Base-by-base conservation (phyloP, 2,329 filamentous ascomycete species). In the Zymoseptoria tritici region DNA sequence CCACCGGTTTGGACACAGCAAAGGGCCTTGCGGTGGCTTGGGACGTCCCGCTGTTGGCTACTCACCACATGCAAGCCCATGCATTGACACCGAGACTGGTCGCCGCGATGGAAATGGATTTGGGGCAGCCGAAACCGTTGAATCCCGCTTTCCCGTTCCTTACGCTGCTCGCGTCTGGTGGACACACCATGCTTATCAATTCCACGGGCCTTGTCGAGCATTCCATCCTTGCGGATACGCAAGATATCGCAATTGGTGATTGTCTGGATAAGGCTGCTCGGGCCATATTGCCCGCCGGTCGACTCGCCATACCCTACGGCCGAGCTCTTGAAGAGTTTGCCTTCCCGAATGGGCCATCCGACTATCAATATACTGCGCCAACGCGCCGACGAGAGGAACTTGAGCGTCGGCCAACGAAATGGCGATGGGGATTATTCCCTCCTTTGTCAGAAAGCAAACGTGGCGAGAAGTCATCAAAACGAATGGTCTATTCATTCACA, bases 1-100 rank as follows among this genome's bases (percentile, higher is more conserved):
- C 85, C 20, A 85, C 87, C 16, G 94, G 94, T 0, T 74, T 97
- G 9, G 86, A 91, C 70, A 87, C 86, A 21, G 94, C 91, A 19
- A 97, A 97, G 75, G 94, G 91, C 0, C 81, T 97, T 20, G 85
- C 92, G 0, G 80, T 89, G 20, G 91, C 90, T 46, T 96, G 90
- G 90, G 82, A 85, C 64, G 82, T 91, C 46, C 92, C 93, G 2
- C 78, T 97, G 31, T 74, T 97, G 1, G 94, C 86, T 0, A 89
- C 97, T 0, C 89, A 99, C 73, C 94, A 99, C 74, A 97, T 99
- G 94, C 92, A 97, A 73, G 94, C 92, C 9, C 94, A 99, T 74
- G 88, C 94, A 19, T 77, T 99, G 63, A 97, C 94, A 19, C 89
- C 93, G 16, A 82, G 91, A 9, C 82, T 99, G 50, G 86, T 68